Conservation (phyloP, 345 rosid species). For the Mercurialis annua region DNA sequence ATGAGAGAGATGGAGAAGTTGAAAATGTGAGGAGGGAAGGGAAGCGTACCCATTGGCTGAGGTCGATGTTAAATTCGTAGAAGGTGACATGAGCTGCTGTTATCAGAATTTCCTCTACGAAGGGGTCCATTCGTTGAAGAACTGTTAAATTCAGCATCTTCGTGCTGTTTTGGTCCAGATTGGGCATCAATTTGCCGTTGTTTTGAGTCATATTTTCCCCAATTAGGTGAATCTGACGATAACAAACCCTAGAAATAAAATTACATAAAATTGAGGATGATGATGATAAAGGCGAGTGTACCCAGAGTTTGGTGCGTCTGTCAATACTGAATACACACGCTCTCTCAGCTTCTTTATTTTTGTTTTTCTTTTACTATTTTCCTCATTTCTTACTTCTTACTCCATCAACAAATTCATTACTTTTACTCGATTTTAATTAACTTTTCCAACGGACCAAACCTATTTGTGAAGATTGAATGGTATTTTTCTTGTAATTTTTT, state of each 20-base stretch:
- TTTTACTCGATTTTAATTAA: too few relatives aligned
- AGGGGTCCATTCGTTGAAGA: conserved; percentile 87
- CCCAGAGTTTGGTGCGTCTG: neutral
- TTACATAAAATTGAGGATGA: neutral
- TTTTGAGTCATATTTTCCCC: conserved; percentile 55
- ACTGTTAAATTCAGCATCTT: conserved; percentile 85
- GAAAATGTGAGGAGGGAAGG: neutral
- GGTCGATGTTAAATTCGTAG: conserved; percentile 88
- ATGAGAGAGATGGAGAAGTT: neutral
- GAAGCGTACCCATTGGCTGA: conserved; percentile 76
- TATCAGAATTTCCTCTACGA: conserved; percentile 83
- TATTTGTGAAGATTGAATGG: too few relatives aligned
- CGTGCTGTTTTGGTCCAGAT: conserved; percentile 80
- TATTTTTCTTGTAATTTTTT: too few relatives aligned
- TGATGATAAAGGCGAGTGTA: neutral
- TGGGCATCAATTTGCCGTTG: conserved; percentile 88
- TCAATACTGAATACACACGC: neutral
- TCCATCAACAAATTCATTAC: too few relatives aligned
- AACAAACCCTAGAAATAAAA: neutral
- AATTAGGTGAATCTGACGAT: neutral
- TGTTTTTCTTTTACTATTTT: too few relatives aligned
- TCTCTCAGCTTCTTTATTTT: too few relatives aligned
- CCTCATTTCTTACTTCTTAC: too few relatives aligned
- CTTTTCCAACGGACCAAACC: too few relatives aligned
- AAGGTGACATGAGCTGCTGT: conserved; percentile 95